These are phyloP conservation scores for Tolypocladium guangdongense DNA, from an alignment of 2,329 filamentous ascomycete genomes.

Conservation along the genomic window DNA sequence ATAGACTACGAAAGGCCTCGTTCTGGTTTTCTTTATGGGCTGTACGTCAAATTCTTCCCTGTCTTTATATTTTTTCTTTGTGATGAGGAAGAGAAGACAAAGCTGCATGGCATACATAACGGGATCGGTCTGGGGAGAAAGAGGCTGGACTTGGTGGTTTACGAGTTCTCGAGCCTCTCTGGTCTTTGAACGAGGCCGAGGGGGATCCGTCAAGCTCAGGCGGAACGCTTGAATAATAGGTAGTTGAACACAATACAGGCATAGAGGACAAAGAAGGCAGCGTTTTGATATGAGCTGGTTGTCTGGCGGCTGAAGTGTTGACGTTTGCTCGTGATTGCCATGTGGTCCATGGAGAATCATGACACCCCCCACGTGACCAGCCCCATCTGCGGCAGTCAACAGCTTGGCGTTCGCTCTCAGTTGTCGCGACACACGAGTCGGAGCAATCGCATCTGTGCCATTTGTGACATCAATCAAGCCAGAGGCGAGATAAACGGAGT, in stretches of 20 bases:
- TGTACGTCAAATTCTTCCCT: conserved; percentile 7
- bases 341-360: neutral
- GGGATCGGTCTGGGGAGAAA: neutral
- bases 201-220: conserved; percentile 4
- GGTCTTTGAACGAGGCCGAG: neutral
- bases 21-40: conserved; percentile 12
- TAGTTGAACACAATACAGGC: conserved; percentile 12
- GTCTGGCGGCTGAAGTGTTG: neutral
- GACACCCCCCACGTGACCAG: neutral
- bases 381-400: neutral
- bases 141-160: neutral
- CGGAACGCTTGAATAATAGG: conserved; percentile 15
- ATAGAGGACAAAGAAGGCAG: conserved; percentile 8
- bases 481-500: too few relatives aligned
- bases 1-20: conserved; percentile 19
- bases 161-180: neutral
- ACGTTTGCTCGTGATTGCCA: neutral
- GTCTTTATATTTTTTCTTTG: conserved; percentile 8
- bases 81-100: neutral
- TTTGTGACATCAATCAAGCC: too few relatives aligned
- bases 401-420: neutral
- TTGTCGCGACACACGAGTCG: neutral
- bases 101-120: neutral
- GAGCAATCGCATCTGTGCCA: neutral
- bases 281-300: neutral